Percentiles rank a stretch among this genome's conserved stretches.
Conservation (phyloP, 1,139 yeast genomes). For the Arxiozyma heterogenica region DNA sequence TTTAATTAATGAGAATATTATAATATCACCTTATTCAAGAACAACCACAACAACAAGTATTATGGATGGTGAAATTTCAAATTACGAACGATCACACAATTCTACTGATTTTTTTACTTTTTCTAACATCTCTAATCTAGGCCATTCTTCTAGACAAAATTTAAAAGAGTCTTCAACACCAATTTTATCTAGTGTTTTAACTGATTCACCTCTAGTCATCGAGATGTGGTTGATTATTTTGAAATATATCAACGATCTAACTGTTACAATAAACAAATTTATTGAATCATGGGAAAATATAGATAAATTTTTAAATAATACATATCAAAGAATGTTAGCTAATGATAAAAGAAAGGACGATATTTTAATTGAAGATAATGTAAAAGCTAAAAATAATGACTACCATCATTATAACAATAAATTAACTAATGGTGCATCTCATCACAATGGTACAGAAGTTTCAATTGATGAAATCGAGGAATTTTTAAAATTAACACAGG, state of each 20-base stretch:
- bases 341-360: slow-evolving; percentile 38
- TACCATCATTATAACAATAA: neutral
- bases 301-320: slow-evolving; percentile 38
- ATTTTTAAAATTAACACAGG: slow-evolving; percentile 28
- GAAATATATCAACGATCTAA: slow-evolving; percentile 38
- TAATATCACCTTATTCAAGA: neutral
- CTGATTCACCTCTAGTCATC: slow-evolving; percentile 40
- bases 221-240: slow-evolving; percentile 48
- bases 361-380: slow-evolving; percentile 20
- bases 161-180: slow-evolving; percentile 1
- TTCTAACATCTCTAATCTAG: neutral
- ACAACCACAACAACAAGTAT: slow-evolving; percentile 1
- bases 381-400: neutral
- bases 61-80: neutral
- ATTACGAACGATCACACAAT: slow-evolving; percentile 2
- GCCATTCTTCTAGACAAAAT: slow-evolving; percentile 1
- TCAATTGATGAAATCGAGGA: slow-evolving; percentile 20
- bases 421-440: neutral
- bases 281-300: slow-evolving; percentile 41
- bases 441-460: neutral
- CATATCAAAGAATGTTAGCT: slow-evolving; percentile 36
- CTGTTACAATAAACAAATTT: slow-evolving; percentile 29
- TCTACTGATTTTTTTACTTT: neutral
- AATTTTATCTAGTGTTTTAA: slow-evolving; percentile 15
- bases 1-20: slow-evolving; percentile 17